phyloP scores from a whole-genome alignment of 176 grass and related monocot species.

The Avena insularis region DNA sequence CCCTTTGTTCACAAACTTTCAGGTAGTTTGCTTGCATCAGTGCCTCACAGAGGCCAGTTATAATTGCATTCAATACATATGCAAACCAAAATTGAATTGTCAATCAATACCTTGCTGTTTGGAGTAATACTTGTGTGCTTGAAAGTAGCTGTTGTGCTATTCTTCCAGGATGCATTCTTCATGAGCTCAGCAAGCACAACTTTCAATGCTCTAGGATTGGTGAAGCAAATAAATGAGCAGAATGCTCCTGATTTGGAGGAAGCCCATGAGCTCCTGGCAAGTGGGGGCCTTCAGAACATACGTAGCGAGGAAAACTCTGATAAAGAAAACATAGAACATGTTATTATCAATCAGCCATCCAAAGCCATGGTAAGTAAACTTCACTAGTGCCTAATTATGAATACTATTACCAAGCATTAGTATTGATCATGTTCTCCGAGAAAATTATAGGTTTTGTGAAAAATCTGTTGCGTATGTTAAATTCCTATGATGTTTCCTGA shows the following conservation, averaged over 20 bases:
- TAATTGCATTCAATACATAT: slow-evolving; percentile 2
- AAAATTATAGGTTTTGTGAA: background rate
- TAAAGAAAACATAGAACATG: slow-evolving; percentile 53
- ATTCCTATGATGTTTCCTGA: slow-evolving; percentile 19
- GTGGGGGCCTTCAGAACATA: slow-evolving; percentile 33
- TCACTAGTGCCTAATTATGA: background rate
- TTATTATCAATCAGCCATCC: slow-evolving; percentile 37
- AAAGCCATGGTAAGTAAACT: slow-evolving; percentile 56
- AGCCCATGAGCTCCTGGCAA: slow-evolving; percentile 70
- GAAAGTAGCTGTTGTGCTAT: background rate
- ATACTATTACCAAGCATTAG: background rate
- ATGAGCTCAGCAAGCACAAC: slow-evolving; percentile 67
- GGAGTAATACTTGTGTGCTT: background rate
- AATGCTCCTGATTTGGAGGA: slow-evolving; percentile 68
- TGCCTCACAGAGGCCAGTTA: slow-evolving; percentile 1
- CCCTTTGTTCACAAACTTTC: slow-evolving; percentile 64
- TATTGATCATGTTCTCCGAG: background rate
- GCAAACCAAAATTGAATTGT: slow-evolving; percentile 15
- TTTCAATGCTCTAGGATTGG: slow-evolving; percentile 78
- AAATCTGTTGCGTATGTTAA: background rate
- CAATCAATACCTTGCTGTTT: slow-evolving; percentile 20
- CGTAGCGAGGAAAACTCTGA: slow-evolving; percentile 36
- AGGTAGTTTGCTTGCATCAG: slow-evolving; percentile 17
- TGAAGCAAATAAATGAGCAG: slow-evolving; percentile 73
- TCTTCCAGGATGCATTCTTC: slow-evolving; percentile 69